Evolutionary conservation across 768 basidiomycete species (phyloP), one percentile per base, ranked within the genome.

Genomic region (Cyathus striatus): DNA sequence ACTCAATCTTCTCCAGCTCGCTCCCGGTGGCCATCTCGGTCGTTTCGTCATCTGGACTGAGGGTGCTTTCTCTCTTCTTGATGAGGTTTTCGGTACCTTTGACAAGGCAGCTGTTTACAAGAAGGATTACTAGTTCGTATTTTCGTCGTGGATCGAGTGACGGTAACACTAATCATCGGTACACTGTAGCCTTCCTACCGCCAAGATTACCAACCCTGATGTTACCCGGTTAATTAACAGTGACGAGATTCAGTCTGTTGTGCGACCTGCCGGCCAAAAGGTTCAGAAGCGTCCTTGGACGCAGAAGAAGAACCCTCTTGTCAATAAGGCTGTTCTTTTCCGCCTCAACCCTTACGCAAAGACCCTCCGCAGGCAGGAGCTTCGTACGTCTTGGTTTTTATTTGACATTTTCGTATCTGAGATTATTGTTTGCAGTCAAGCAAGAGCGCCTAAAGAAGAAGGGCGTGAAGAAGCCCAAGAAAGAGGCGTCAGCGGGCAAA

Each of bases 11-110:
- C 91, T 99, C 63, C 93, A 97, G 72, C 90, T 99, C 64, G 96
- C 96, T 13, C 96, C 96, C 38, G 96, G 96, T 82, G 96, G 96
- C 52, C 96, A 99, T 63, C 83, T 99, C 47, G 96, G 96, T 48
- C 91, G 96, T 49, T 99, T 99, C 74, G 76, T 97, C 64, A 95
- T 99, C 77, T 99, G 96, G 96, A 98, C 96, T 48, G 88, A 95
- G 72, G 77, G 77, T 57, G 96, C 96, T 21, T 96, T 98, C 64
- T 76, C 70, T 41, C 81, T 89, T 51, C 88, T 99, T 44, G 96
- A 98, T 64, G 86, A 91, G 54, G 82, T 98, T 50, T 99, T 87
- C 65, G 96, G 95, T 43, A 97, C 94, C 54, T 89, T 86, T 59
- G 91, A 96, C 58, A 92, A 84, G 73, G 76, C 73, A n/a, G 79